Evolutionary conservation across 2,329 filamentous ascomycete genomes (phyloP).

Genomic region (Penicillium sp.): DNA sequence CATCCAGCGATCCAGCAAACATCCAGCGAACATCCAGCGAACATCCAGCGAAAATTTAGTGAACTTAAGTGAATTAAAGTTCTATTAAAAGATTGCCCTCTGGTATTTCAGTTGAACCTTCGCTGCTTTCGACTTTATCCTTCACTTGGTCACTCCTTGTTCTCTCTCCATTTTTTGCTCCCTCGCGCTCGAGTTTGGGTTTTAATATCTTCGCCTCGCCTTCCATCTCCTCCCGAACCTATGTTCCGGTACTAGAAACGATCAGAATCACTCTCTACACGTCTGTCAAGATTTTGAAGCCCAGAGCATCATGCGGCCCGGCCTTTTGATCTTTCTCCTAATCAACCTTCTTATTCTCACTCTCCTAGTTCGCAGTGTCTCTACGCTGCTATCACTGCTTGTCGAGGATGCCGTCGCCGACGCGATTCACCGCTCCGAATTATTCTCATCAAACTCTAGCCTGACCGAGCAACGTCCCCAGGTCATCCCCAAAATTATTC

Average conservation of each 20-base stretch:
- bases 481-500: slow-evolving; percentile 72
- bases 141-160: slow-evolving; percentile 1
- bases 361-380: slow-evolving; percentile 65
- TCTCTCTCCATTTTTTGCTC: neutral
- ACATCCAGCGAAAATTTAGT: too few species aligned
- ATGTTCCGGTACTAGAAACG: neutral
- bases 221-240: neutral
- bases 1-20: too few species aligned
- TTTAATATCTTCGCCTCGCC: neutral
- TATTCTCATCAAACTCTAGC: slow-evolving; percentile 63
- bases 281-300: neutral
- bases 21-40: too few species aligned
- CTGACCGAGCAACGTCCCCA: slow-evolving; percentile 56
- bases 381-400: slow-evolving; percentile 68
- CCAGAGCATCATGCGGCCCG: slow-evolving; percentile 52
- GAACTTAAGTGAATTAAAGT: too few species aligned
- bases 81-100: neutral
- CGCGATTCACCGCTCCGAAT: slow-evolving; percentile 64
- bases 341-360: slow-evolving; percentile 63
- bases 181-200: neutral
- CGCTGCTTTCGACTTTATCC: neutral
- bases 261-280: neutral
- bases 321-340: slow-evolving; percentile 62
- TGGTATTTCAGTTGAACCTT: too few species aligned
- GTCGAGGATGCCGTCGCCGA: slow-evolving; percentile 66